Percentiles rank a stretch among this genome's conserved stretches.
Conservation (phyloP, 1,139 yeast species). For the Debaryomyces fabryi region DNA sequence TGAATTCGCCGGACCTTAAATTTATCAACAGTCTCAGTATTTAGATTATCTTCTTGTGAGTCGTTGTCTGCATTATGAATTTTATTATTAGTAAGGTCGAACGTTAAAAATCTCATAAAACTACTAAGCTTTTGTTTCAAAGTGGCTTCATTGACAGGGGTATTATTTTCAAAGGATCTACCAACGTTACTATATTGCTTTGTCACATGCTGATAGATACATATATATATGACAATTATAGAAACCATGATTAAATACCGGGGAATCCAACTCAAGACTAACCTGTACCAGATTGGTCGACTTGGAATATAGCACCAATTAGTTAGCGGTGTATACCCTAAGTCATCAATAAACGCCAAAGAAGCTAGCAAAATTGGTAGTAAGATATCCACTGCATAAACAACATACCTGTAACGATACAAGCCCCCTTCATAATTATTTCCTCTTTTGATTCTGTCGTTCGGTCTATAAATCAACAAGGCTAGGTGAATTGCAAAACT, state of each 20-base stretch:
- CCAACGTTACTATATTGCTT: conserved; percentile 25
- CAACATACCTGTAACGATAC: conserved; percentile 56
- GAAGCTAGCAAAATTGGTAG: conserved; percentile 72
- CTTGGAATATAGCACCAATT: conserved; percentile 85
- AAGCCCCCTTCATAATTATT: conserved; percentile 72
- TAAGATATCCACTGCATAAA: conserved; percentile 60
- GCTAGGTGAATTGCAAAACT: conserved; percentile 85
- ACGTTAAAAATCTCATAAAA: neutral
- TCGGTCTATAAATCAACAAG: conserved; percentile 68
- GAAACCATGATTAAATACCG: conserved; percentile 68
- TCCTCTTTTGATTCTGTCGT: conserved; percentile 45
- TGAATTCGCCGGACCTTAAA: conserved; percentile 62
- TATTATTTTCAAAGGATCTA: neutral
- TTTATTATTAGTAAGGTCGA: neutral
- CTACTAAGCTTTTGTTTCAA: neutral
- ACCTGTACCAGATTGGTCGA: conserved; percentile 70
- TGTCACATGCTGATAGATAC: conserved; percentile 74
- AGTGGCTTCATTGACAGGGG: neutral
- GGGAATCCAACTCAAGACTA: conserved; percentile 81
- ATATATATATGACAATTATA: conserved; percentile 65
- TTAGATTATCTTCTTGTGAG: conserved; percentile 21
- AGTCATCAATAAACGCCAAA: conserved; percentile 59
- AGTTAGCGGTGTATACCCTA: conserved; percentile 63
- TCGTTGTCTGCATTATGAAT: neutral
- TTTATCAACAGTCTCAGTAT: conserved; percentile 53